Evolutionary conservation across 2,329 filamentous ascomycete species (phyloP).

Genomic region (Neofusicoccum cordaticola): DNA sequence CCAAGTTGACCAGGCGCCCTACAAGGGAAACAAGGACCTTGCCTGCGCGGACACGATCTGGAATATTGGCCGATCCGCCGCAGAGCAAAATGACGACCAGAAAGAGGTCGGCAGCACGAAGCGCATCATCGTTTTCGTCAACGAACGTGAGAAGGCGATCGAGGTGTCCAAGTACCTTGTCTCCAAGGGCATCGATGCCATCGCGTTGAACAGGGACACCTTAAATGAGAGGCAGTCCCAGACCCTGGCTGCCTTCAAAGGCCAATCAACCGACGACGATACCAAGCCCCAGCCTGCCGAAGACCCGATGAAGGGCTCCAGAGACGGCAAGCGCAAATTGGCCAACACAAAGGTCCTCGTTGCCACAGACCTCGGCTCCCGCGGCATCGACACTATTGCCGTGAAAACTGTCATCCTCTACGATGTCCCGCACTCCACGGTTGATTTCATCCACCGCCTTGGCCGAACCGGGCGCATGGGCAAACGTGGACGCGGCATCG

Average conservation of each 20-base stretch:
- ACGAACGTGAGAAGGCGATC: conserved; percentile 85
- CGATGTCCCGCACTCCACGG: conserved; percentile 95
- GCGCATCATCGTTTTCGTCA: conserved; percentile 92
- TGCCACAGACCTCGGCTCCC: conserved; percentile 85
- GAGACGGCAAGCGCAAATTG: not conserved
- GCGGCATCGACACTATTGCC: conserved; percentile 90
- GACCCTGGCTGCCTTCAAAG: conserved; percentile 70
- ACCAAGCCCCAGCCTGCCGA: not conserved
- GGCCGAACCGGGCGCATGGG: conserved; percentile 92
- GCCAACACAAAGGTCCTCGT: conserved; percentile 78
- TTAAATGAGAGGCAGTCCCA: conserved; percentile 73
- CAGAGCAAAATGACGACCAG: conserved; percentile 35
- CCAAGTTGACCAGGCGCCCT: conserved; percentile 88
- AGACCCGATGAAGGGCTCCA: not conserved
- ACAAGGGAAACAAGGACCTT: conserved; percentile 86
- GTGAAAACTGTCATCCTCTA: conserved; percentile 91
- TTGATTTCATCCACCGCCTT: conserved; percentile 96
- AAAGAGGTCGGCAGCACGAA: conserved; percentile 63
- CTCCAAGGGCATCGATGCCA: conserved; percentile 83
- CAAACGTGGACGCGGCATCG: conserved; percentile 80
- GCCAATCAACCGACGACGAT: conserved; percentile 36
- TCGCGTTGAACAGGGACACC: conserved; percentile 81
- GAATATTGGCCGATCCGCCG: conserved; percentile 77
- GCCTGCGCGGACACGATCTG: conserved; percentile 95
- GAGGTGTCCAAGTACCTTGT: conserved; percentile 76